Conservation (phyloP, 1,284 basidiomycete species). For the Puccinia horiana region DNA sequence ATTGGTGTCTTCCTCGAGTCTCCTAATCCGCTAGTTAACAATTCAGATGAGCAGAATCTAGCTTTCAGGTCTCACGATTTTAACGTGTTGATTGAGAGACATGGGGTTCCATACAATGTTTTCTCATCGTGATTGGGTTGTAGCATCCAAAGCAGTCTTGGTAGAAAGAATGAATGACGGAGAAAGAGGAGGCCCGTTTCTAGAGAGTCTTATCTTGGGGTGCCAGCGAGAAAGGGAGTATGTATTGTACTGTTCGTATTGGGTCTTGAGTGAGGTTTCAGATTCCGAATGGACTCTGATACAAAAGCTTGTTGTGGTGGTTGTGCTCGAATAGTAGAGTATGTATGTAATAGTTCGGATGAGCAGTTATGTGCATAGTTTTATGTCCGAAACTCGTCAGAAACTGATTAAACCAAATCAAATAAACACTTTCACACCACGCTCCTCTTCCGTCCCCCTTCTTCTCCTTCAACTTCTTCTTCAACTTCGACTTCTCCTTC, state of each 20-base stretch:
- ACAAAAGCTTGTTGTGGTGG: too few species aligned
- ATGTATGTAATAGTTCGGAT: too few species aligned
- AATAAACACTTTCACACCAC: background rate
- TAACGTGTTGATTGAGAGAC: too few species aligned
- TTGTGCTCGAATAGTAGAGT: too few species aligned
- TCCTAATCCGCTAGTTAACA: background rate
- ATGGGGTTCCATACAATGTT: too few species aligned
- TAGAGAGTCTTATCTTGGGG: background rate
- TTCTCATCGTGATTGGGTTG: background rate
- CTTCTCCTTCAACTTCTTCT: background rate
- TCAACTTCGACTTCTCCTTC: background rate
- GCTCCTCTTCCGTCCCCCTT: background rate
- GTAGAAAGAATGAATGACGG: background rate
- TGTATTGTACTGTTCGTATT: background rate
- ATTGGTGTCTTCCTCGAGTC: background rate
- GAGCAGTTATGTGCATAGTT: too few species aligned
- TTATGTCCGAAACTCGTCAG: slow-evolving; percentile 7
- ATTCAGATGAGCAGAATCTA: background rate
- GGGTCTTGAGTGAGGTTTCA: background rate
- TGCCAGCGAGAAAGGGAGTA: background rate
- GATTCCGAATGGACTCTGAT: slow-evolving; percentile 2
- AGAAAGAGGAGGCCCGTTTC: background rate
- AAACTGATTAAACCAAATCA: background rate
- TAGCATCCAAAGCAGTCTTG: background rate
- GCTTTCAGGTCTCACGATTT: background rate